Base-by-base conservation (phyloP, 345 rosid species). In the Gossypium herbaceum region DNA sequence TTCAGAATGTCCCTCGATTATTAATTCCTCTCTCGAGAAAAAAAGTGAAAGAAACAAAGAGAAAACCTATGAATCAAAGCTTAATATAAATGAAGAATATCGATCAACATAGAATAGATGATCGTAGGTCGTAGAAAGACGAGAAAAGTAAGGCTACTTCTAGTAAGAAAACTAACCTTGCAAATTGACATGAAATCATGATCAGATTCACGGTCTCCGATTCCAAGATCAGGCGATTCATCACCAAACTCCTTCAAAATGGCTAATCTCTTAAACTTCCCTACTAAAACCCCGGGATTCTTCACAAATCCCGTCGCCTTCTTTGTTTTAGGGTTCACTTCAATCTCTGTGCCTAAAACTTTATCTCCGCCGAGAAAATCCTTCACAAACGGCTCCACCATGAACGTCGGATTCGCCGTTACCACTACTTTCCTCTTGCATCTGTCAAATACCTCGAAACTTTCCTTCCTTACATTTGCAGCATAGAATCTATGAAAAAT, bases 341-440 rank as follows among this genome's bases (percentile, higher is more conserved):
- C 93, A 47, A 94, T 90, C 84, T 94, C 98, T 3, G 98, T 94
- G n/a, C 98, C 98, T 17, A 94, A 78, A 13, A 94, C 98, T 79
- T 88, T 88, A 45, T 91, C 96, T 6, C 91, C 98, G 4, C 97
- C 98, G 0, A 94, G 91, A 80, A 87, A 94, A 57, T 91, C 96
- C 85, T 87, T 92, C 76, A 90, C 94, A 45, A 94, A 94, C 9
- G 98, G 87, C 80, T 94, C 98, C 65, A 94, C 98, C 98, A 94
- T 92, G 43, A 94, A 74, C 16, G 82, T 83, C 54, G 98, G 98
- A 79, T 91, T 94, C 39, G 96, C 98, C 68, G 98, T 94, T 83
- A 94, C 98, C 77, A 94, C 96, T 77, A 92, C 98, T 78, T 90
- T 92, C 84, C 94, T 85, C 84, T 86, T 89, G 85, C 97, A 92